These are phyloP conservation scores for Botrytis deweyae DNA, from an alignment of 2,329 filamentous ascomycete species.

Conservation along the genomic window DNA sequence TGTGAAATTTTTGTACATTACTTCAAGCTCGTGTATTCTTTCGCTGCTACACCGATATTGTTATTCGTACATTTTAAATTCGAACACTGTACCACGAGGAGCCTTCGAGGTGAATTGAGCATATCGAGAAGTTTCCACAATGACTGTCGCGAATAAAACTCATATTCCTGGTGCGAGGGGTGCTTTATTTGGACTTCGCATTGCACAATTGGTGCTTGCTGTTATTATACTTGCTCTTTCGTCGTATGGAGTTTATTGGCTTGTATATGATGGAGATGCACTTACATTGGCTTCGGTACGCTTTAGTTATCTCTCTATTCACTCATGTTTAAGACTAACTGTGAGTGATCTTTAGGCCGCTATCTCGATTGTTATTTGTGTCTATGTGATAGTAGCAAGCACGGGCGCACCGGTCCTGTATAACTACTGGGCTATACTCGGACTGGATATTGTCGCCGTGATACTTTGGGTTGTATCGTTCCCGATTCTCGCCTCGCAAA, in stretches of 20 bases:
- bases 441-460: constrained; percentile 9
- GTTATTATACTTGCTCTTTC: constrained; percentile 13
- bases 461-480: constrained; percentile 14
- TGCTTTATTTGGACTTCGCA: background rate
- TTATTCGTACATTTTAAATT: background rate
- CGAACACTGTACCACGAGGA: background rate
- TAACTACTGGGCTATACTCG: constrained; percentile 20
- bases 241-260: constrained; percentile 5
- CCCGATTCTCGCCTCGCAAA: constrained; percentile 4
- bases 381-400: constrained; percentile 14
- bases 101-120: too few relatives aligned
- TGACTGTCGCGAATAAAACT: background rate
- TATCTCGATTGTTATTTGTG: constrained; percentile 1
- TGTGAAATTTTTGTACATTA: background rate
- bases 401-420: background rate
- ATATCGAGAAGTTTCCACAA: background rate
- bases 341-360: background rate
- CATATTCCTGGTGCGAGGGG: background rate
- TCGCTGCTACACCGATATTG: background rate
- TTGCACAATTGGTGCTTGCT: constrained; percentile 13
- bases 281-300: constrained; percentile 18
- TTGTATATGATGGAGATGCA: constrained; percentile 7
- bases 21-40: background rate
- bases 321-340: background rate
- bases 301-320: background rate